A percentile compares a stretch with the other conserved stretches of the same genome.
Conservation (phyloP, 2,329 filamentous ascomycete species). For the Zopfia rhizophila region DNA sequence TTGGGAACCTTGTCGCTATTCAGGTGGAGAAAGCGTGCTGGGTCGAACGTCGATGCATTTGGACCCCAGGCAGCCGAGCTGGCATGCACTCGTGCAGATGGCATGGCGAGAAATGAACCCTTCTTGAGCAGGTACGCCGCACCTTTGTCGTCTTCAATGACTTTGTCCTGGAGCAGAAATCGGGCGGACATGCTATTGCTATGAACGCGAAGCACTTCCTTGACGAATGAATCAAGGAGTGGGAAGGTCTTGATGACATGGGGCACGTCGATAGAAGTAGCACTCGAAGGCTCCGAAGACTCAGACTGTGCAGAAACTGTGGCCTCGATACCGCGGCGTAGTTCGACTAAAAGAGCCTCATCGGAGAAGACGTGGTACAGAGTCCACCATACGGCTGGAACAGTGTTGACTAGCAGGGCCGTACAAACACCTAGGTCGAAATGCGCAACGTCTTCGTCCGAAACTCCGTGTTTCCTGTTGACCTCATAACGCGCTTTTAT, state of each 20-base stretch:
- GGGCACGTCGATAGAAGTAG: conserved; percentile 21
- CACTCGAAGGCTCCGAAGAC: not conserved
- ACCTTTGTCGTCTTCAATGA: conserved; percentile 27
- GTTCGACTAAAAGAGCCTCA: not conserved
- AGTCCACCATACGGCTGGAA: not conserved
- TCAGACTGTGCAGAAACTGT: not conserved
- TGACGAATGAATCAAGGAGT: not conserved
- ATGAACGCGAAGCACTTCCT: not conserved
- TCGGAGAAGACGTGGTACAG: conserved; percentile 1
- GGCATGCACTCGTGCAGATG: not conserved
- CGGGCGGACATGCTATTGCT: not conserved
- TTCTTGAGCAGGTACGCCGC: not conserved
- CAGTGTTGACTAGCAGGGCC: not conserved
- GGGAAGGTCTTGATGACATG: not conserved
- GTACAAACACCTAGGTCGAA: not conserved
- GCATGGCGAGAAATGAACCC: not conserved
- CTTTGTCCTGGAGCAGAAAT: not conserved
- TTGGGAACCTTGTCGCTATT: conserved; percentile 3
- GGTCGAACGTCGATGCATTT: not conserved
- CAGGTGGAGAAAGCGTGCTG: conserved; percentile 2
- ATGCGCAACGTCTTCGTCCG: not conserved
- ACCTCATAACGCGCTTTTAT: not conserved
- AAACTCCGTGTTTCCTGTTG: not conserved
- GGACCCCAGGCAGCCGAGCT: not conserved
- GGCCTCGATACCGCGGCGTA: conserved; percentile 19